Percentiles rank a stretch among this genome's conserved stretches.
These are phyloP conservation scores for Botryotinia globosa DNA, from an alignment of 2,329 filamentous ascomycete genomes.

Conservation along the genomic window DNA sequence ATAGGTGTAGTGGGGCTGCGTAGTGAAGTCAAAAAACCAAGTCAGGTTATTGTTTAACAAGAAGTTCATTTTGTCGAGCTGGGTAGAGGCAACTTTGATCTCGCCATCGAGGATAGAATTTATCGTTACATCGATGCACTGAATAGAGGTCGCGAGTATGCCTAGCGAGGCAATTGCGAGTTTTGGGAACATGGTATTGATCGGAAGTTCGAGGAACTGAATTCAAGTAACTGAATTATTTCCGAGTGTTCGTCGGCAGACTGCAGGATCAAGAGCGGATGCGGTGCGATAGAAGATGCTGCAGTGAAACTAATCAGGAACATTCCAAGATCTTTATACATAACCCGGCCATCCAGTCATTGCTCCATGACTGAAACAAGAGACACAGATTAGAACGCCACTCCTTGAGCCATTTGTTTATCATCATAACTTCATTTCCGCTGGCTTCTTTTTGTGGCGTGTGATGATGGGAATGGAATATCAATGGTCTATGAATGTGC, in stretches of 20 bases:
- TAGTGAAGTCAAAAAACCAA: slow-evolving; percentile 51
- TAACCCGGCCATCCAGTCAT: background rate
- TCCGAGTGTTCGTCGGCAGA: slow-evolving; percentile 4
- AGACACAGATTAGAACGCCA: background rate
- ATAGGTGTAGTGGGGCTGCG: slow-evolving; percentile 43
- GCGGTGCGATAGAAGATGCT: background rate
- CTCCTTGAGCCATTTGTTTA: background rate
- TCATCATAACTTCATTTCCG: background rate
- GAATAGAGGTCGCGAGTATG: slow-evolving; percentile 22
- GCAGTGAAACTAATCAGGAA: slow-evolving; percentile 11
- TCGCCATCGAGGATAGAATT: slow-evolving; percentile 43
- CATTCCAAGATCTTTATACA: slow-evolving; percentile 2
- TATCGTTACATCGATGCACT: slow-evolving; percentile 41
- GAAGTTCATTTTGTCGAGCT: slow-evolving; percentile 45
- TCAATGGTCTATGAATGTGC: background rate
- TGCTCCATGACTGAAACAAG: background rate
- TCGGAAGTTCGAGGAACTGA: background rate
- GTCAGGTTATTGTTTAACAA: slow-evolving; percentile 42
- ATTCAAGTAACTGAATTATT: background rate
- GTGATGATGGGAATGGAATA: background rate
- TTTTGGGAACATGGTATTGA: slow-evolving; percentile 1
- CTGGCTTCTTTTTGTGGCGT: background rate
- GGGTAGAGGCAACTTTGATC: slow-evolving; percentile 44
- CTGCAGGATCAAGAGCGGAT: slow-evolving; percentile 5
- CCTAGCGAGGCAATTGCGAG: background rate